Conservation (phyloP, 2,329 filamentous ascomycete genomes). For the Hypoxylon sp. region DNA sequence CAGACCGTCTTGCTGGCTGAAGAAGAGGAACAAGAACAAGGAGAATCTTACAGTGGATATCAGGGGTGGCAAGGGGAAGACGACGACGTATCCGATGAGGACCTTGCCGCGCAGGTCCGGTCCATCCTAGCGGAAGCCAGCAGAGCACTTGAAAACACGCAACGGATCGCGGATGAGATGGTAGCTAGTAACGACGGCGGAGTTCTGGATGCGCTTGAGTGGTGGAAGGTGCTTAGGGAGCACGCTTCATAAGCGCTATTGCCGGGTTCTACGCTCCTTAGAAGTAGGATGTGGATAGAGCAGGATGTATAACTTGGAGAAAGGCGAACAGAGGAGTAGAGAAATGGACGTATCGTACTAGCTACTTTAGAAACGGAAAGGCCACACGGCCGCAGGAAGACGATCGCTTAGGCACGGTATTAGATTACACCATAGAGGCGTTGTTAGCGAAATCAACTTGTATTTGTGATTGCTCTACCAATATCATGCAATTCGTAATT, state of each 20-base stretch:
- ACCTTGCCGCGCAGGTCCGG: background rate
- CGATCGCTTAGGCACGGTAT: background rate
- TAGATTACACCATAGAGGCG: background rate
- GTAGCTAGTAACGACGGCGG: background rate
- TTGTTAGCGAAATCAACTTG: background rate
- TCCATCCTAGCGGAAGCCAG: background rate
- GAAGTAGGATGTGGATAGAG: background rate
- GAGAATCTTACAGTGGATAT: background rate
- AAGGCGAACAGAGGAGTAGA: background rate
- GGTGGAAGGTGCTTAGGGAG: background rate
- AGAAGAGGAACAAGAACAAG: background rate
- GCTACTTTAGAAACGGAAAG: background rate
- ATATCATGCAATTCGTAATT: constrained; percentile 10
- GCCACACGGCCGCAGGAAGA: background rate
- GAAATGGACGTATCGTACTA: background rate
- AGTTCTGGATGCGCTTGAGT: constrained; percentile 1
- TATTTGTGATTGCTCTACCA: constrained; percentile 9
- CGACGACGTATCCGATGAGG: background rate
- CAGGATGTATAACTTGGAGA: background rate
- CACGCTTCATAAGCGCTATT: background rate
- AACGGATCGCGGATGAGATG: background rate
- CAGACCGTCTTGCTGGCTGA: background rate
- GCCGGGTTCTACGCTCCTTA: background rate
- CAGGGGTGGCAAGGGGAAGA: background rate
- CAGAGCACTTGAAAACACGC: background rate